Conservation (phyloP, 2,329 filamentous ascomycete species). For the Fusarium sp. region DNA sequence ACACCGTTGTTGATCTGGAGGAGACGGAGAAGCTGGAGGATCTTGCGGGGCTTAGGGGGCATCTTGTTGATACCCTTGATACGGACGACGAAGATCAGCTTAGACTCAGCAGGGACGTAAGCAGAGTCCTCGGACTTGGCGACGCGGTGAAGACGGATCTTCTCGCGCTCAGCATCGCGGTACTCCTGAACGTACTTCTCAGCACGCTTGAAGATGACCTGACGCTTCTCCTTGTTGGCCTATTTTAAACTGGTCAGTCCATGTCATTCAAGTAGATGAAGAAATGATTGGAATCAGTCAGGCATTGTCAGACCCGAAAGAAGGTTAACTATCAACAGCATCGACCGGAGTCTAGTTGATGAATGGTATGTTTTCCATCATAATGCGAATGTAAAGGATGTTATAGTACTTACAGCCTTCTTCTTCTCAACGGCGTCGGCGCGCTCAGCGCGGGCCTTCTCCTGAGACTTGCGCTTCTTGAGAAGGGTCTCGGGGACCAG, state of each 20-base stretch:
- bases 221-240: conserved; percentile 99
- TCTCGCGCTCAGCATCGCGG: conserved; percentile 97
- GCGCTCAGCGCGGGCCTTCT: conserved; percentile 96
- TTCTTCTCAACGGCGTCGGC: conserved; percentile 83
- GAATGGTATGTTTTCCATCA: conserved; percentile 88
- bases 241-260: conserved; percentile 62
- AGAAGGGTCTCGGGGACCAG: conserved; percentile 99
- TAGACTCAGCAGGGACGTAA: conserved; percentile 94
- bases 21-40: conserved; percentile 98
- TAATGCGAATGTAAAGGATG: conserved; percentile 54
- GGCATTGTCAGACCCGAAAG: conserved; percentile 94
- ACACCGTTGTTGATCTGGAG: conserved; percentile 99
- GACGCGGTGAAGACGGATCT: conserved; percentile 89
- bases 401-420: conserved; percentile 81
- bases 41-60: conserved; percentile 99
- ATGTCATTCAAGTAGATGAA: conserved; percentile 32
- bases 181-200: conserved; percentile 99
- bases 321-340: conserved; percentile 99
- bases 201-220: conserved; percentile 99
- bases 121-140: conserved; percentile 93
- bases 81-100: conserved; percentile 97
- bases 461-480: conserved; percentile 99
- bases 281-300: conserved; percentile 46
- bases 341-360: conserved; percentile 95
- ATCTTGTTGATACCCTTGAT: conserved; percentile 99